phyloP scores from a whole-genome alignment of 306 rosid genomes.

The Biancaea sappan region DNA sequence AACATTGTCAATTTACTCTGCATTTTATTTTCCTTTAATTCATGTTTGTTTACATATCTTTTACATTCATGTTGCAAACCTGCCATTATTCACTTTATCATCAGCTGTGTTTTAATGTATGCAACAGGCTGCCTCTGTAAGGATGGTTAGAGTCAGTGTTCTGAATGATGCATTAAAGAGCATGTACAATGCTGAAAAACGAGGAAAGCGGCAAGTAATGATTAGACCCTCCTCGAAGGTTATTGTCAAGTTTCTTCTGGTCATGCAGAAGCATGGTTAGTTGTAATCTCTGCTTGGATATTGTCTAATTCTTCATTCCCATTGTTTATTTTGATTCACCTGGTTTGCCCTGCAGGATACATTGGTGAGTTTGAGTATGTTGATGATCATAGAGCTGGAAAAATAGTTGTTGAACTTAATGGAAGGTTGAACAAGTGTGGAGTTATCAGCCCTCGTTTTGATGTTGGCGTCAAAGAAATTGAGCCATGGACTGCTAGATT shows the following conservation, averaged over 20 bases:
- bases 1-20: not conserved
- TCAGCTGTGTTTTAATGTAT: not conserved
- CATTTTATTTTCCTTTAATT: not conserved
- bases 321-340: not conserved
- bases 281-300: not conserved
- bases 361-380: slow-evolving; percentile 70
- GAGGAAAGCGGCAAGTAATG: slow-evolving; percentile 53
- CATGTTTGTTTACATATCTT: not conserved
- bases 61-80: not conserved
- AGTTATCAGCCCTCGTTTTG: slow-evolving; percentile 74
- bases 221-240: slow-evolving; percentile 51
- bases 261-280: slow-evolving; percentile 66
- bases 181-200: slow-evolving; percentile 51
- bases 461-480: slow-evolving; percentile 63
- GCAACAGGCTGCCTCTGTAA: slow-evolving; percentile 15
- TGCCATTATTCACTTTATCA: not conserved
- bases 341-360: slow-evolving; percentile 42
- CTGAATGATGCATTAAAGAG: slow-evolving; percentile 52
- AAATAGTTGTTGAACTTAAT: slow-evolving; percentile 67
- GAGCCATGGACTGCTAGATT: slow-evolving; percentile 75
- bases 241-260: slow-evolving; percentile 44
- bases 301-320: not conserved
- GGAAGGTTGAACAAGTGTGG: slow-evolving; percentile 73
- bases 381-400: slow-evolving; percentile 68
- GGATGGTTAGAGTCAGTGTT: slow-evolving; percentile 48